These are phyloP conservation scores for Theobroma cacao DNA, from an alignment of 345 rosid species.

Conservation along the genomic window DNA sequence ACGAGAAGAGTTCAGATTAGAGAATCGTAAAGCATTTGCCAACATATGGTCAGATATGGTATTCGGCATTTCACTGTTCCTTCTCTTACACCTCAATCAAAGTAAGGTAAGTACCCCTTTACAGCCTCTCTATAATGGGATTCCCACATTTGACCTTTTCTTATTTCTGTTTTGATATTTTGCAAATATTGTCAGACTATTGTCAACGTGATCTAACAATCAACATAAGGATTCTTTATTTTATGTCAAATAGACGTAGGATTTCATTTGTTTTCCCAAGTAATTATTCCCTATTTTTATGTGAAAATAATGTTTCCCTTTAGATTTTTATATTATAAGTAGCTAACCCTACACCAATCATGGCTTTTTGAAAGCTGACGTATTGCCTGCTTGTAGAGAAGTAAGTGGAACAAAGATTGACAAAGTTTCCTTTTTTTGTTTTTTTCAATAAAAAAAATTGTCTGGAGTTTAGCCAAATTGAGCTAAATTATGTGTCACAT, in stretches of 20 bases:
- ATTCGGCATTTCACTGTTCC: constrained; percentile 78
- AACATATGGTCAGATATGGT: constrained; percentile 94
- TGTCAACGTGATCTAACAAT: background rate
- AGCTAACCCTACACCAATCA: background rate
- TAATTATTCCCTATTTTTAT: background rate
- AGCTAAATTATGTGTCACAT: too few relatives aligned
- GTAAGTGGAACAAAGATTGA: background rate
- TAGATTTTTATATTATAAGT: background rate
- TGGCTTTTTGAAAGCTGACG: background rate
- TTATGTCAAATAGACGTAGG: background rate
- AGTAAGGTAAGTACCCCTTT: constrained; percentile 53
- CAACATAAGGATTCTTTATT: background rate
- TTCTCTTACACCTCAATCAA: constrained; percentile 81
- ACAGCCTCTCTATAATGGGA: background rate
- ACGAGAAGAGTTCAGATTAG: constrained; percentile 82
- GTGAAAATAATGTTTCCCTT: background rate
- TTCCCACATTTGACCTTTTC: background rate
- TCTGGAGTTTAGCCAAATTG: too few relatives aligned
- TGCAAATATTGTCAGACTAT: background rate
- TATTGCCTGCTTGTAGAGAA: background rate
- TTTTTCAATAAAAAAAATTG: too few relatives aligned
- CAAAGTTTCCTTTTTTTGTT: too few relatives aligned
- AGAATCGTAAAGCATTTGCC: constrained; percentile 87
- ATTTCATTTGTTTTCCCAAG: background rate
- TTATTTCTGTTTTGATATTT: background rate